Evolutionary conservation across 495 filamentous ascomycete species (phyloP).

Genomic region (Annulohypoxylon nitens): DNA sequence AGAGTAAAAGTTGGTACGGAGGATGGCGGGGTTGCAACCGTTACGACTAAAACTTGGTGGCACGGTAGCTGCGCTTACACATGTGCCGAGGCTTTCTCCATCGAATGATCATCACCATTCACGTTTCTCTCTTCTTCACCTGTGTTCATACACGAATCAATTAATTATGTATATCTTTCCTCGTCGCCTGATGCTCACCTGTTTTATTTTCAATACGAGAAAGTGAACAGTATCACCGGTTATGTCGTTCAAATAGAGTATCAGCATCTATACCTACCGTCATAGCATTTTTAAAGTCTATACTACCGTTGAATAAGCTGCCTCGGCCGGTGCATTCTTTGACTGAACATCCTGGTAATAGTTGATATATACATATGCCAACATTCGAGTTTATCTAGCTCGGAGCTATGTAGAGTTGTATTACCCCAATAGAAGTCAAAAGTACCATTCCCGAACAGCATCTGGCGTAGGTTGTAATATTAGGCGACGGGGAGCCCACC

Average conservation of each 20-base stretch:
- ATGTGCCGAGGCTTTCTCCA: conserved; percentile 14
- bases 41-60: neutral
- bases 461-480: too few relatives aligned
- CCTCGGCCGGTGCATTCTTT: too few relatives aligned
- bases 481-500: too few relatives aligned
- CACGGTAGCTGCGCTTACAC: neutral
- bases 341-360: too few relatives aligned
- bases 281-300: too few relatives aligned
- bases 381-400: too few relatives aligned
- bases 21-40: conserved; percentile 7
- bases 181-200: conserved; percentile 12
- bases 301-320: too few relatives aligned
- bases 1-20: neutral
- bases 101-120: conserved; percentile 17
- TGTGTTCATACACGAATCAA: neutral
- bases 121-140: neutral
- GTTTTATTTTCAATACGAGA: neutral
- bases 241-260: neutral
- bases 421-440: too few relatives aligned
- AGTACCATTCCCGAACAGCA: too few relatives aligned
- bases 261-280: neutral
- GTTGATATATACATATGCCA: too few relatives aligned
- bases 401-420: too few relatives aligned
- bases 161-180: neutral
- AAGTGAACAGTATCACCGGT: neutral